Evolutionary conservation across 164 flowering plant species (phyloP), one percentile per base, ranked within the genome.

Genomic region (Amborella trichopoda): DNA sequence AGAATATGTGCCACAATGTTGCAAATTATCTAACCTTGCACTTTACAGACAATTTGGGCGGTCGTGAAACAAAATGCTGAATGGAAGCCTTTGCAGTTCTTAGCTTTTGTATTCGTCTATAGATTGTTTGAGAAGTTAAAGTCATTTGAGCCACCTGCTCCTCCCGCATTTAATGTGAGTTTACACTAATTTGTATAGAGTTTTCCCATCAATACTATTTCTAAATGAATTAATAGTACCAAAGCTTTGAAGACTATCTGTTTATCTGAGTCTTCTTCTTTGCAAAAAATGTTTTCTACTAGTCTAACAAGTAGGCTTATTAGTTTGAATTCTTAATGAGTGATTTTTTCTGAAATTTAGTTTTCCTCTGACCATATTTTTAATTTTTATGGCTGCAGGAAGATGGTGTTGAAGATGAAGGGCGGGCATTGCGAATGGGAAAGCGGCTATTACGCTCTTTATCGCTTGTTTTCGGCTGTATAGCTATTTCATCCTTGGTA

Each of bases 91-190:
- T 38, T 88, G 67, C 95, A 93, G 59, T 85, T 93, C 65, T 64
- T 88, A 59, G 68, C 76, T 30, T 76, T 80, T 61, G 83, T 56
- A 6, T 93, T 75, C 71, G 94, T 93, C 20, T 88, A 93, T 65
- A 75, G 99, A 43, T 53, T 93, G 34, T 93, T 85, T 68, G 96
- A 93, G 64, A 93, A 93, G 77, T 62, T 93, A 60, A 85, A 81
- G 64, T 50, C 83, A 41, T 74, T 40, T 60, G 99, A 93, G 56
- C 77, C 87, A 33, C 61, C 83, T 42, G 72, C 61, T 41, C 65
- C 94, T 28, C 74, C 99, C n/a, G 76, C 84, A 32, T 61, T 60
- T 52, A 73, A 70, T n/a, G 96, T 91, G 65, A 78, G 94, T 66
- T 16, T 5, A 28, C 16, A 14, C 41, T 21, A 6, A 18, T 37